Base-by-base conservation (phyloP, 1,284 basidiomycete genomes). In the Xerocomus minutiporus region DNA sequence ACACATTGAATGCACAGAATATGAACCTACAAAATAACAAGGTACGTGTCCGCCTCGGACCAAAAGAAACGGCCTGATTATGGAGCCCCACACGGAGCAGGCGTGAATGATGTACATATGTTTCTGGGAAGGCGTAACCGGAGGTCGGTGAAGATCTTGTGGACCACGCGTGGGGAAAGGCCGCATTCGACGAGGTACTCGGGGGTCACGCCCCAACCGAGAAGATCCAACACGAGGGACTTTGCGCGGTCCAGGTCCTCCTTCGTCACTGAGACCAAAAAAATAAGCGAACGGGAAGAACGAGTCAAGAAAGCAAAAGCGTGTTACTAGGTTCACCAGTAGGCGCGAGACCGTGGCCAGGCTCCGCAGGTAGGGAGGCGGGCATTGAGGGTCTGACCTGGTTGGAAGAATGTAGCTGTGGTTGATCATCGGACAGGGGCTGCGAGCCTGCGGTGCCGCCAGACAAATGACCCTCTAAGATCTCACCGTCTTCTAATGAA, bases 181-280 rank as follows among this genome's bases (percentile, higher is more conserved):
- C 75, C 75, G 38, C 62, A 69, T 31, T 74, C 66, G 31, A 76
- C 57, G n/a, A 76, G 64, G 56, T 75, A 73, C 51, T 77, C 74
- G 1, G 73, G 71, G 13, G 69, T 60, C 25, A 77, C 74, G 23
- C 74, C 74, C 73, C 75, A 75, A 11, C 75, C 74, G 4, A 77
- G 65, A 15, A 77, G 61, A 56, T 76, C 76, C 26, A 77, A 64
- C 25, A 77, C 69, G 39, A 74, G 58, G n/a, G 66, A 62, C 55
- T 73, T 75, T 48, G 74, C 73, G 12, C 64, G 60, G 39, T 73
- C 64, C 17, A 75, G 58, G 41, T 73, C 68, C 36, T 66, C 64
- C 9, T 57, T 56, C 13, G 69, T 64, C 61, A 74, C 73, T 73
- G 28, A 1, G 11, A 36, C 12, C 7, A 46, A 53, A 40, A 26